Evolutionary conservation across 495 filamentous ascomycete genomes (phyloP).

Genomic region (Bombardia bombarda): DNA sequence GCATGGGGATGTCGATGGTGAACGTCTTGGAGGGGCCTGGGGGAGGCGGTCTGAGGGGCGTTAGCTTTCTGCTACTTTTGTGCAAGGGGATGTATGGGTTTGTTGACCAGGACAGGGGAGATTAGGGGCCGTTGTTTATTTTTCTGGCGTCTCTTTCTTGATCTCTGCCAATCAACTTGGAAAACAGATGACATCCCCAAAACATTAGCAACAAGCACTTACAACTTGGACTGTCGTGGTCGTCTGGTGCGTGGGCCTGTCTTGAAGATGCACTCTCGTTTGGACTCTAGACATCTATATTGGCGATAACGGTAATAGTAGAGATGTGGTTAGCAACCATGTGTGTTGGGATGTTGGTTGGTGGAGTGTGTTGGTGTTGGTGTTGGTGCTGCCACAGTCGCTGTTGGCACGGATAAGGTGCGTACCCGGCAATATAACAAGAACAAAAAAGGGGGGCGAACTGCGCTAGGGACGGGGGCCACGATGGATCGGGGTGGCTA

Average conservation of each 20-base stretch:
- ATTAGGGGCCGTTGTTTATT: not conserved
- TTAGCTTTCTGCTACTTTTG: not conserved
- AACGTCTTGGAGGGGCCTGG: slow-evolving; percentile 41
- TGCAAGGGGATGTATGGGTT: not conserved
- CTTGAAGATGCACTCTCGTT: slow-evolving; percentile 41
- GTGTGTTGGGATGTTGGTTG: not conserved
- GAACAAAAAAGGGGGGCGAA: too few species aligned
- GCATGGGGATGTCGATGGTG: slow-evolving; percentile 41
- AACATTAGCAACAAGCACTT: slow-evolving; percentile 7
- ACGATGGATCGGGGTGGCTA: too few species aligned
- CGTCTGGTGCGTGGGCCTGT: slow-evolving; percentile 36
- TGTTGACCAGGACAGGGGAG: too few species aligned
- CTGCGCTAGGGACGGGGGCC: too few species aligned
- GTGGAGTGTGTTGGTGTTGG: too few species aligned
- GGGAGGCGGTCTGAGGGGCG: slow-evolving; percentile 9
- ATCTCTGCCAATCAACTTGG: not conserved
- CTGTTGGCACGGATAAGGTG: too few species aligned
- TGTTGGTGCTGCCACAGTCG: too few species aligned
- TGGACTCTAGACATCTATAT: slow-evolving; percentile 37
- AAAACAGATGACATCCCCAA: not conserved
- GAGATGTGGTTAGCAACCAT: not conserved
- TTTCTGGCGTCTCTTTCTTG: not conserved
- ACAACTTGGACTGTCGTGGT: slow-evolving; percentile 27
- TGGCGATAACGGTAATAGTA: not conserved
- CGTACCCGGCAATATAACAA: too few species aligned